These are phyloP conservation scores for Huntiella abstrusa DNA, from an alignment of 2,329 filamentous ascomycete species.

Conservation along the genomic window DNA sequence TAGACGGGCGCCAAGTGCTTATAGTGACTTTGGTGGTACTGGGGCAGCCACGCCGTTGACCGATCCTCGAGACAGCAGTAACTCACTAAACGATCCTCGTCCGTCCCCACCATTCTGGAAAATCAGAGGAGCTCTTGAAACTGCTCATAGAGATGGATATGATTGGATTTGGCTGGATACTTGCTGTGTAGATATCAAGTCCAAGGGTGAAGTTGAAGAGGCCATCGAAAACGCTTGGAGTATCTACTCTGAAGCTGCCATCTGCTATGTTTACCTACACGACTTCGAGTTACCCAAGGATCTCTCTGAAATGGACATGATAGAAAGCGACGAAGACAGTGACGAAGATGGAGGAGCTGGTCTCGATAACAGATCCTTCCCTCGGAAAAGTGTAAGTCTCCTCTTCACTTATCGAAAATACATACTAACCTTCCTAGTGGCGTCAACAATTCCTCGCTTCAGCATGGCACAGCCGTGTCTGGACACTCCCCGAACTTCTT, in stretches of 20 bases:
- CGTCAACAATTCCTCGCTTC: conserved; percentile 8
- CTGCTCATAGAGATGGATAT: conserved; percentile 12
- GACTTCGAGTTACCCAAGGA: conserved; percentile 12
- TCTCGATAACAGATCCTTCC: neutral
- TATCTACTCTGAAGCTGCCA: conserved; percentile 14
- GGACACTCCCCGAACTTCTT: conserved; percentile 13
- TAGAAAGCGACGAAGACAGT: conserved; percentile 1
- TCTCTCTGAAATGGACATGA: conserved; percentile 5
- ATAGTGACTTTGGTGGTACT: conserved; percentile 6
- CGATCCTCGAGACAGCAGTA: conserved; percentile 6
- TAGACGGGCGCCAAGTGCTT: conserved; percentile 2
- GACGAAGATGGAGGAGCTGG: conserved; percentile 9
- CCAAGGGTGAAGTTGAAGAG: conserved; percentile 15
- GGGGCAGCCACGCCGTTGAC: conserved; percentile 6
- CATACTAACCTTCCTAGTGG: conserved; percentile 4
- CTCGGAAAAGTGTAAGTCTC: conserved; percentile 3
- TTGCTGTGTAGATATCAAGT: conserved; percentile 17
- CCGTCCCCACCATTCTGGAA: conserved; percentile 8
- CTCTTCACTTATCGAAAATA: neutral
- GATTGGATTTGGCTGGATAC: conserved; percentile 17
- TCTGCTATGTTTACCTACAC: conserved; percentile 16
- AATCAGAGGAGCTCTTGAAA: conserved; percentile 5
- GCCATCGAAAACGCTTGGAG: conserved; percentile 16
- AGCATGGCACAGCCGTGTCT: conserved; percentile 12
- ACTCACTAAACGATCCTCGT: neutral